phyloP scores from a whole-genome alignment of 495 filamentous ascomycete genomes.

The Friedmanniomyces simplex region DNA sequence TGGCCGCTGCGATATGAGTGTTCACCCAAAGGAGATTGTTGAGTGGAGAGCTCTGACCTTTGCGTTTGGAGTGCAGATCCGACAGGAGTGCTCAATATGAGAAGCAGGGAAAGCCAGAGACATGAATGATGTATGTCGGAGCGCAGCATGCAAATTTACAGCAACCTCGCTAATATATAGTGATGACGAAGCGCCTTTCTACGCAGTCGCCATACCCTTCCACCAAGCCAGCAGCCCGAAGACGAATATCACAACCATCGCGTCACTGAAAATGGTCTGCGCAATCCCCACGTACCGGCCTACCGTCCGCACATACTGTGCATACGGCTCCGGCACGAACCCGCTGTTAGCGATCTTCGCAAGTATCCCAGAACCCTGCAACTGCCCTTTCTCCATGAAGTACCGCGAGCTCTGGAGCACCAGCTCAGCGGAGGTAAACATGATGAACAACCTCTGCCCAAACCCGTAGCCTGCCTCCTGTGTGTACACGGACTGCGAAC shows the following conservation, averaged over 20 bases:
- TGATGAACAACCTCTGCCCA: slow-evolving; percentile 46
- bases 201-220: slow-evolving; percentile 26
- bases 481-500: slow-evolving; percentile 34
- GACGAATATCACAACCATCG: slow-evolving; percentile 64
- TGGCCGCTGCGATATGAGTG: no score
- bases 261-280: slow-evolving; percentile 50
- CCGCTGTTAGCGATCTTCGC: slow-evolving; percentile 42
- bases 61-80: no score
- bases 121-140: no score
- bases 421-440: slow-evolving; percentile 74
- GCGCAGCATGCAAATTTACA: no score
- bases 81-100: no score
- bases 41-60: no score
- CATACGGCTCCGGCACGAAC: slow-evolving; percentile 49
- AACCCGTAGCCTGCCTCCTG: slow-evolving; percentile 18
- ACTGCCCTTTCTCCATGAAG: slow-evolving; percentile 47
- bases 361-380: slow-evolving; percentile 41
- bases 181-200: background rate
- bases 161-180: background rate
- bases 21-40: no score
- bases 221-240: slow-evolving; percentile 63
- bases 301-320: slow-evolving; percentile 46
- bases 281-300: slow-evolving; percentile 61
- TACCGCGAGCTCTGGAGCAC: slow-evolving; percentile 57
- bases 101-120: no score